Percentiles rank a stretch among this genome's conserved stretches.
phyloP scores from a whole-genome alignment of 768 basidiomycete genomes.

The Hericium erinaceus region DNA sequence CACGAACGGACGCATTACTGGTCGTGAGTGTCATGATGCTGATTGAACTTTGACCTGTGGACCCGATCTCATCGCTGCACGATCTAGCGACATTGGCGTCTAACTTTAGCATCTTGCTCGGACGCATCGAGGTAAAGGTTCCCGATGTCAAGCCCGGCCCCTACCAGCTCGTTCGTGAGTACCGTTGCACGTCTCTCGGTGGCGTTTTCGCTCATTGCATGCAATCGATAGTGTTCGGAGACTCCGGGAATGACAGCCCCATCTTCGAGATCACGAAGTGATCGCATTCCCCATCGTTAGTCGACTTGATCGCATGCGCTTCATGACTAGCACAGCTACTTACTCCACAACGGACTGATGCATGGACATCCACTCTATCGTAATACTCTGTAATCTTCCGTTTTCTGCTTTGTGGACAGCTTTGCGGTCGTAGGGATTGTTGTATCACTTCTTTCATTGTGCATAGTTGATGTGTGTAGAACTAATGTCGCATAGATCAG shows the following conservation, averaged over 20 bases:
- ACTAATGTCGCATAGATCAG: neutral
- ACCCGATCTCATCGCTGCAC: neutral
- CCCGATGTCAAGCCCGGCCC: neutral
- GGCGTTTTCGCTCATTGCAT: neutral
- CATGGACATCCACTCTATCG: too few relatives aligned
- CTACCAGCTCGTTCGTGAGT: conserved; percentile 6
- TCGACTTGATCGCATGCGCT: too few relatives aligned
- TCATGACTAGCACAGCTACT: too few relatives aligned
- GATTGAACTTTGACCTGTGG: too few relatives aligned
- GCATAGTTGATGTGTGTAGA: neutral
- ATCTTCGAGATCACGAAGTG: conserved; percentile 18
- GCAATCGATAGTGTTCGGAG: conserved; percentile 21
- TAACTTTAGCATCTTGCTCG: neutral
- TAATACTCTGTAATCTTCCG: too few relatives aligned
- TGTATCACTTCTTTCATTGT: too few relatives aligned
- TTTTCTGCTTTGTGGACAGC: too few relatives aligned
- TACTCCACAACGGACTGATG: too few relatives aligned
- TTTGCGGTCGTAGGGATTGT: too few relatives aligned
- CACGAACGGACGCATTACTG: neutral
- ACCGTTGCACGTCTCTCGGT: neutral
- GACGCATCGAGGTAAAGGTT: conserved; percentile 5
- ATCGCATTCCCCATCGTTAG: too few relatives aligned
- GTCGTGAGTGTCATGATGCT: too few relatives aligned
- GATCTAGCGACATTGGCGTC: neutral
- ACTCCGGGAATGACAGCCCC: conserved; percentile 23